Evolutionary conservation across 176 grass and related monocot species (phyloP), one percentile per base, ranked within the genome.

Genomic region (Coix lacrymajobi): DNA sequence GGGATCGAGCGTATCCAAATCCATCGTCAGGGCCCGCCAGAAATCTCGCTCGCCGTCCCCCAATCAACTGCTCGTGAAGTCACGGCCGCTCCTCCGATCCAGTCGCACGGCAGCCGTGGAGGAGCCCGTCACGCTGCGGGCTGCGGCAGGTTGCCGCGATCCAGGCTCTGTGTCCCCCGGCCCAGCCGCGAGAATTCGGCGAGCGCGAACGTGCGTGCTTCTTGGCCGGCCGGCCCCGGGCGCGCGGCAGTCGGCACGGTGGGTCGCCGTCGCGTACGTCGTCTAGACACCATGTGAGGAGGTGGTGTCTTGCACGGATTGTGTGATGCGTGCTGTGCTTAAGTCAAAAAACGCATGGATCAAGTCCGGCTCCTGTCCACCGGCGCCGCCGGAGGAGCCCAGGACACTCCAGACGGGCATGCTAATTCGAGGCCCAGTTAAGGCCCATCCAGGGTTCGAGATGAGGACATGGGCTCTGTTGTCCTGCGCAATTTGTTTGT

Each of bases 21-120:
- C 62, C 22, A 1, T 39, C 39, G 69, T 17, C 26, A 49, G 75
- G 20, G 62, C 67, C 20, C 63, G 78, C 30, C 62, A 19, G 13
- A 38, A 68, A 68, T 80, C 78, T 38, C 62, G 78, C 44, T 52
- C 62, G 78, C 13, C 44, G 11, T 34, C 4, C 62, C 19, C 30
- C 78, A 80, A 52, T 80, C 78, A 68, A 52, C 78, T 52, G 62
- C 31, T 25, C 63, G 2, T 22, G 6, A 80, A 80, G 78, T 25
- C 63, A 52, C 63, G 29, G 51, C 17, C 43, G 69, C 45, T 48
- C 45, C 15, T 30, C 58, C 28, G 11, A 7, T 7, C 6, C 29
- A 48, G 46, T 79, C 37, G 19, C 41, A 20, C 8, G 16, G 44
- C 41, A 20, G 28, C 26, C 29, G 31, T 17, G 33, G 32, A 67